phyloP scores from a whole-genome alignment of 352 stramenopile species.

The Globisporangium paroecandrum region DNA sequence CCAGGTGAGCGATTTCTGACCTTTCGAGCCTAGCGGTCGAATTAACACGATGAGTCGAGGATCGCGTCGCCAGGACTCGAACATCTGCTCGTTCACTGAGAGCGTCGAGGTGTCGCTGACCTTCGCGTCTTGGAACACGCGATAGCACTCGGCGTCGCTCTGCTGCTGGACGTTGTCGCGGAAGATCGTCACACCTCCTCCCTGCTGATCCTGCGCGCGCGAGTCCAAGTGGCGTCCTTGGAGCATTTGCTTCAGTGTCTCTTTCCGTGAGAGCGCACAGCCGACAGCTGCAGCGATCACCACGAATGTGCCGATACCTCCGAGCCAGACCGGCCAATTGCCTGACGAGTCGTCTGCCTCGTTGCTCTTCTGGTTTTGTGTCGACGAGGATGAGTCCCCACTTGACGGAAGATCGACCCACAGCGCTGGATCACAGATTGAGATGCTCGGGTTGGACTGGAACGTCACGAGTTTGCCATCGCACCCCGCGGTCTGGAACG shows the following conservation, averaged over 20 bases:
- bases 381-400: not conserved
- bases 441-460: slow-evolving; percentile 11
- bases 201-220: not conserved
- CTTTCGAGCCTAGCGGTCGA: slow-evolving; percentile 25
- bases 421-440: slow-evolving; percentile 6
- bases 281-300: not conserved
- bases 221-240: not conserved
- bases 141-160: slow-evolving; percentile 14
- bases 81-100: slow-evolving; percentile 6
- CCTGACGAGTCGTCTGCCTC: not conserved
- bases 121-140: slow-evolving; percentile 8
- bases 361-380: not conserved
- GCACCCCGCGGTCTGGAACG: slow-evolving; percentile 9
- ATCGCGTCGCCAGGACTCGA: slow-evolving; percentile 10
- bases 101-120: slow-evolving; percentile 13
- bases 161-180: slow-evolving; percentile 1
- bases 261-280: not conserved
- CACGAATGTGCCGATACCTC: slow-evolving; percentile 2
- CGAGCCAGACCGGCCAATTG: slow-evolving; percentile 2
- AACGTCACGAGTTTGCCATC: slow-evolving; percentile 3
- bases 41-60: not conserved
- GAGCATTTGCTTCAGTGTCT: slow-evolving; percentile 1
- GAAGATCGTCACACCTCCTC: not conserved
- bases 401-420: not conserved
- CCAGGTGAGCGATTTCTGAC: slow-evolving; percentile 61